phyloP scores from a whole-genome alignment of 2,329 filamentous ascomycete genomes.

The Fusarium abutilonis region DNA sequence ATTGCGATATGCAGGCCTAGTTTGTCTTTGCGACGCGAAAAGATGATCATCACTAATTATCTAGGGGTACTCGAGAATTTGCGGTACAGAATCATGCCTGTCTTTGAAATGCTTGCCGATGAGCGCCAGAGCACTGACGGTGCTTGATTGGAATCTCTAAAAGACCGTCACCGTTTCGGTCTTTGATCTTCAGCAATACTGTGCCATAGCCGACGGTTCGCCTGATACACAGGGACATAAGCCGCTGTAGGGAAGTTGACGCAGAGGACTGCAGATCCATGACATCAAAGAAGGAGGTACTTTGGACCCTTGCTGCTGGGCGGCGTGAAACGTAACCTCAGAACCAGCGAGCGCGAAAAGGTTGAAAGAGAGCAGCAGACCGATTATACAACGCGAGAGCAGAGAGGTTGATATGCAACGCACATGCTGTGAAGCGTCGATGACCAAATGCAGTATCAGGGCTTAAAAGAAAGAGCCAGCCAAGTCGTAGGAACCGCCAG shows the following conservation, averaged over 20 bases:
- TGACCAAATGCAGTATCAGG: conserved; percentile 4
- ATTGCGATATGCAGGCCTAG: conserved; percentile 39
- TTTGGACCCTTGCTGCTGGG: conserved; percentile 31
- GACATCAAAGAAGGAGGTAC: conserved; percentile 45
- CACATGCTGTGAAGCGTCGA: conserved; percentile 15
- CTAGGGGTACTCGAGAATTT: conserved; percentile 13
- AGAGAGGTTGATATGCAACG: conserved; percentile 20
- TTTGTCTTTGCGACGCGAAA: conserved; percentile 9
- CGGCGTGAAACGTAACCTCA: conserved; percentile 25
- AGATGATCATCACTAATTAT: conserved; percentile 37
- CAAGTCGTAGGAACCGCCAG: conserved; percentile 10
- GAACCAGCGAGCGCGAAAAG: conserved; percentile 15
- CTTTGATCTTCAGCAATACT: conserved; percentile 12
- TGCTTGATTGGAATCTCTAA: conserved; percentile 30
- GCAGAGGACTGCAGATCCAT: conserved; percentile 46
- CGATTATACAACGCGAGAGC: conserved; percentile 8
- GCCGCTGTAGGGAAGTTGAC: conserved; percentile 23
- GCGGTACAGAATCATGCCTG: conserved; percentile 30
- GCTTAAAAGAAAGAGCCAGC: conserved; percentile 3
- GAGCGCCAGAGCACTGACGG: conserved; percentile 4
- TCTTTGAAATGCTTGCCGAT: conserved; percentile 32
- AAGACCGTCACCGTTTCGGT: conserved; percentile 38
- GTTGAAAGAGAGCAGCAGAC: conserved; percentile 7
- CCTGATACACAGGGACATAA: conserved; percentile 11
- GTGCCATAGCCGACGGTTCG: conserved; percentile 16